These are phyloP conservation scores for Fraxinus pennsylvanica DNA, from an alignment of 257 asterid species.

Conservation along the genomic window DNA sequence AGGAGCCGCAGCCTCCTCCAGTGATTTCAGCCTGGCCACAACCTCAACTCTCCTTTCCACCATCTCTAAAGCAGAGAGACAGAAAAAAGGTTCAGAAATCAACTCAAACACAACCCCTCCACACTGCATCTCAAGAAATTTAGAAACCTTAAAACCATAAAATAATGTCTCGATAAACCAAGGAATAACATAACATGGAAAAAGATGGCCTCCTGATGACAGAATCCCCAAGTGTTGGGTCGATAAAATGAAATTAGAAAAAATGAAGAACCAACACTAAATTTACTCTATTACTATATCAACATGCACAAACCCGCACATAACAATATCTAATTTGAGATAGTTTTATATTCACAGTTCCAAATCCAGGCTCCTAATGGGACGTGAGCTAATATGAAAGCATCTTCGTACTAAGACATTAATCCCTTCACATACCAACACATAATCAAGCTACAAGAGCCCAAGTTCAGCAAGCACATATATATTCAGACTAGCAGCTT, in stretches of 20 bases:
- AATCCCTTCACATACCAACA: too few species aligned
- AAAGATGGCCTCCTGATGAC: not conserved
- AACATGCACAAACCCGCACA: not conserved
- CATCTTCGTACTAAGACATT: not conserved
- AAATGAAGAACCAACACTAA: not conserved
- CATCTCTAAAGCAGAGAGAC: slow-evolving; percentile 56
- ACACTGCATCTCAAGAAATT: not conserved
- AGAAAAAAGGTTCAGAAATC: not conserved
- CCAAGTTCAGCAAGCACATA: not conserved
- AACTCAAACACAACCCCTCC: not conserved
- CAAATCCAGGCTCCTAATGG: not conserved
- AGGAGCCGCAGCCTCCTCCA: slow-evolving; percentile 95
- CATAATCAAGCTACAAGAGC: not conserved
- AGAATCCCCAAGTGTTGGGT: not conserved
- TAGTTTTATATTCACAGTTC: not conserved
- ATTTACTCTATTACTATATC: not conserved
- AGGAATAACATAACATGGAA: not conserved
- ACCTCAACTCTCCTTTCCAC: slow-evolving; percentile 92
- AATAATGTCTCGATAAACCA: not conserved
- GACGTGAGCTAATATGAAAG: not conserved
- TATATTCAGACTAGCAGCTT: not conserved
- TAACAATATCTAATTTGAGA: not conserved
- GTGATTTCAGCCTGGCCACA: slow-evolving; percentile 80
- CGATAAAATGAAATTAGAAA: not conserved
- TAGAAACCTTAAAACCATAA: not conserved